Evolutionary conservation across 768 basidiomycete genomes (phyloP), one percentile per base, ranked within the genome.

Genomic region (Hericium alpestre): DNA sequence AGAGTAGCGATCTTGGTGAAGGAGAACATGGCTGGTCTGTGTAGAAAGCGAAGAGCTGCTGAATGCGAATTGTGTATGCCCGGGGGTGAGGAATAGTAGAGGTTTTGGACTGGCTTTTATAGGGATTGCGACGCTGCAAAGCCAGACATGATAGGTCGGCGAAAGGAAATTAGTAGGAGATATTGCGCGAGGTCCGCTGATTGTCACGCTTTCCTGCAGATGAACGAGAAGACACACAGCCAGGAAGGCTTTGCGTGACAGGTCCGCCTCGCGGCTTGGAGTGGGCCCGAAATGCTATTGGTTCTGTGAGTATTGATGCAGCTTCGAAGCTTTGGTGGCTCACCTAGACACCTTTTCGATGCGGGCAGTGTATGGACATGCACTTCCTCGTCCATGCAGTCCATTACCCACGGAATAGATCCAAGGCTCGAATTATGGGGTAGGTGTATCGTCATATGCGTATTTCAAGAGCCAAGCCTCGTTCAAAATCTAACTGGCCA

Each of bases 1-100:
- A 54, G 32, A 23, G 54, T 54, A 20, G 41, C 54, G 54, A 54
- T n/a, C 54, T 54, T 54, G 40, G 43, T 27, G 23, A 54, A 54
- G 20, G 52, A 53, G 54, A 43, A 54, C 54, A 54, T 54, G 43
- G 15, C 20, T 46, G 43, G 6, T 46, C 43, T 18, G 43, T 46
- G 43, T n/a, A 46, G n/a, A 20, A 46, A n/a, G n/a, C 43, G 32
- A 32, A 32, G 32, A 32, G 32, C 20, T 46, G 43, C 43, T 46
- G 43, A 46, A 20, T 46, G 43, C n/a, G 43, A 46, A 18, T n/a
- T 46, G 43, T 46, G n/a, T 46, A 20, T 18, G 43, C 43, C 43
- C 43, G 43, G 16, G 20, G 43, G 16, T 46, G 43, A 46, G 43
- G 43, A 46, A 46, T n/a, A n/a, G 20, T 46, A 20, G 43, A n/a